These are phyloP conservation scores for Vicia sativa DNA, from an alignment of 306 rosid genomes.

Conservation along the genomic window DNA sequence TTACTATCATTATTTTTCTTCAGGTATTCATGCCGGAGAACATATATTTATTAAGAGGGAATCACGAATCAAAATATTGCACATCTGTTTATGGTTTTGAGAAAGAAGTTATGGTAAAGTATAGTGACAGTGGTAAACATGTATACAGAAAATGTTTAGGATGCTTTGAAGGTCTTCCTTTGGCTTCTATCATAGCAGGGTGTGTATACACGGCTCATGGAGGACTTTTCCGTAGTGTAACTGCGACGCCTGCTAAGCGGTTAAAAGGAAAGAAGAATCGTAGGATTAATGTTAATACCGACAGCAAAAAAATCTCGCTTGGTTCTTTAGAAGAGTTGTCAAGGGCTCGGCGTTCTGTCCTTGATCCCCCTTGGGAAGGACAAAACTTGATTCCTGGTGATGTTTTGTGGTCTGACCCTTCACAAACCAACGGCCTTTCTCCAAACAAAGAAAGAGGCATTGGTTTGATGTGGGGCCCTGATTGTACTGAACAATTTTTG, in stretches of 20 bases:
- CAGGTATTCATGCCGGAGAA: slow-evolving; percentile 67
- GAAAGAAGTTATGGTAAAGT: slow-evolving; percentile 78
- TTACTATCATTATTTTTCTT: slow-evolving; percentile 30
- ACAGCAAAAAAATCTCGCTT: slow-evolving; percentile 50
- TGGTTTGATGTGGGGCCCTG: slow-evolving; percentile 91
- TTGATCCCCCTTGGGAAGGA: slow-evolving; percentile 98
- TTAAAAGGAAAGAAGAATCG: slow-evolving; percentile 78
- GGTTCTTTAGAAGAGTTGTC: slow-evolving; percentile 80
- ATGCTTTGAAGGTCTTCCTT: slow-evolving; percentile 92
- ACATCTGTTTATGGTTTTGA: slow-evolving; percentile 93
- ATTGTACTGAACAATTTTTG: slow-evolving; percentile 86
- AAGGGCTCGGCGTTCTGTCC: slow-evolving; percentile 77
- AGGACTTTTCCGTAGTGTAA: slow-evolving; percentile 77
- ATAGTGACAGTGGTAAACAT: slow-evolving; percentile 78
- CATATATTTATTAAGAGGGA: slow-evolving; percentile 75
- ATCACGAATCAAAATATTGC: slow-evolving; percentile 89
- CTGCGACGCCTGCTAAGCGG: slow-evolving; percentile 64
- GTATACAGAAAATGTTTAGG: slow-evolving; percentile 86
- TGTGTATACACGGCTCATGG: slow-evolving; percentile 90
- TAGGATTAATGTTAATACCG: slow-evolving; percentile 53
- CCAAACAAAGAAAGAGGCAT: slow-evolving; percentile 88
- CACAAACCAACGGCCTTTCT: slow-evolving; percentile 71
- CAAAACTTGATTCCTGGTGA: slow-evolving; percentile 87
- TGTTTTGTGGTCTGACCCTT: slow-evolving; percentile 95
- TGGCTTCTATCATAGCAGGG: slow-evolving; percentile 77